Base-by-base conservation (phyloP, 441 rosid genomes). In the Lagerstroemia fauriei region DNA sequence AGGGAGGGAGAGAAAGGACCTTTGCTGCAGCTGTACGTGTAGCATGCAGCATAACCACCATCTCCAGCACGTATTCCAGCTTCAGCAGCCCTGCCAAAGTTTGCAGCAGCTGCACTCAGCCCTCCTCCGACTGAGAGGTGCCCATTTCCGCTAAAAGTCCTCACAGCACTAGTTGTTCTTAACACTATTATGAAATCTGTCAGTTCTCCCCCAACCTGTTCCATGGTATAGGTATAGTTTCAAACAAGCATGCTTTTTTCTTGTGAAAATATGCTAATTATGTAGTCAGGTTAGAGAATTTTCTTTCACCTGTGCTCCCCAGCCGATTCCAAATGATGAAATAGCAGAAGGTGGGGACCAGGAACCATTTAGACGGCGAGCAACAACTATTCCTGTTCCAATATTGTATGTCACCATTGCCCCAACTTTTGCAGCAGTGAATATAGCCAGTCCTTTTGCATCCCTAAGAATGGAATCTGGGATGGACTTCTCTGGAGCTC, bases 311-410 rank as follows among this genome's bases (percentile, higher is more conserved):
- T 96, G 99, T 85, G 98, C 96, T 81, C 98, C 98, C 99, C 99
- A 96, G 83, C 99, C 99, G 83, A 92, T 51, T 85, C 99, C 98
- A 82, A 92, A 92, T 47, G 99, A 88, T 83, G 98, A 93, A 83
- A 96, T 87, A 81, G 99, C 97, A 3, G 95, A 94, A 27, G 98
- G 99, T 70, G 99, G 96, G 85, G 99, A 96, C 98, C 99, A 96
- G 13, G 96, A 93, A 68, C 94, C 96, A 83, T 95, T 95, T 85
- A 91, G 92, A 87, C 96, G 90, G 32, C 91, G 94, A 84, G 97
- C 94, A 92, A 95, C 78, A 77, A 93, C 97, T 32, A 96, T 90
- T 32, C 99, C 99, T 1, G 99, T 96, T 77, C 99, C 99, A 81
- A 96, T 86, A 85, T 92, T 94, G 85, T 96, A 96, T 17, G 99